Evolutionary conservation across 2,329 filamentous ascomycete genomes (phyloP), one percentile per base, ranked within the genome.

Genomic region (Phialocephala sp.): DNA sequence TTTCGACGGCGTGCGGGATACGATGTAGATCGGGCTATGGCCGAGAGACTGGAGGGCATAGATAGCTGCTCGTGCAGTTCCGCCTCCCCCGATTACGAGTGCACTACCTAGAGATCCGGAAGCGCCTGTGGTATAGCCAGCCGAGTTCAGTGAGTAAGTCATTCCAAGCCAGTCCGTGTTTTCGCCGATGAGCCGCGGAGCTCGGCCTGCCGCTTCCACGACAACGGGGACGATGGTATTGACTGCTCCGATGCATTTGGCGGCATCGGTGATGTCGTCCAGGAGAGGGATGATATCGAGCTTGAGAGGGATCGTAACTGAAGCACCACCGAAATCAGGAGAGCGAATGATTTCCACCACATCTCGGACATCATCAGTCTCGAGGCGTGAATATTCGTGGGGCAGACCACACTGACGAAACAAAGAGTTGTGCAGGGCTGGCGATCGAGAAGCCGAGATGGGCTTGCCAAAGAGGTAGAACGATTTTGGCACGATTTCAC

Each of bases 121-220:
- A 20, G 72, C 64, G 14, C 71, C 62, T 3, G 73, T 68, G 3
- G 68, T 62, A 55, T 74, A 75, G 32, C 68, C 69, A 22, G 66
- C 68, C 6, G 75, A 70, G 5, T 71, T 67, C 39, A 99, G 85
- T 3, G 92, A 89, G 71, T 91, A 87, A 2, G 91, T 88, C 88
- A 99, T 99, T 68, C 95, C 95, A 74, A 88, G 86, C 91, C 93
- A 99, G 80, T 99, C 95, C 14, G 95, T 99, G 79, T 99, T 99
- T 76, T 94, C 91, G 52, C 95, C 95, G 18, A 91, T 78, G 2
- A 98, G 86, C 4, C 82, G 85, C 58, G 79, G 56, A 8, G 71
- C 63, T 4, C 63, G 58, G 20, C 68, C 66, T 37, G 62, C 79
- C 62, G 82, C 78, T 4, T 80, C 57, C 1, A 60, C 68, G 2